Conservation (phyloP, 2,329 filamentous ascomycete genomes). For the Apiospora sp. region DNA sequence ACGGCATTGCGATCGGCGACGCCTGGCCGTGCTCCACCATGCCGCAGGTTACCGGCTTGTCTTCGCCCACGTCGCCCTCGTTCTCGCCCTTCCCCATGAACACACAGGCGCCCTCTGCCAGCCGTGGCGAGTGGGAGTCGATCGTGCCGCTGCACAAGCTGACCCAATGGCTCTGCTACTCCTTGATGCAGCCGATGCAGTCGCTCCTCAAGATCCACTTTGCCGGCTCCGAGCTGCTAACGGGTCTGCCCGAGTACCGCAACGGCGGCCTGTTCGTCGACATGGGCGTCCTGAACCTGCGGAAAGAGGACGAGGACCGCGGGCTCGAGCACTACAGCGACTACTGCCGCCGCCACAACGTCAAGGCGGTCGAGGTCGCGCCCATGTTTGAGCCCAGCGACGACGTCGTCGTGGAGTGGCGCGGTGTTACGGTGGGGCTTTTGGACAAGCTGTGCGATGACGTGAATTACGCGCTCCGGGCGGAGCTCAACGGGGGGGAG, state of each 20-base stretch:
- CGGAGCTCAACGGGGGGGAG: conserved; percentile 44
- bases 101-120: conserved; percentile 5
- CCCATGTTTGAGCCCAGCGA: conserved; percentile 67
- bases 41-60: conserved; percentile 25
- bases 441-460: conserved; percentile 61
- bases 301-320: conserved; percentile 50
- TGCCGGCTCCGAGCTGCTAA: conserved; percentile 63
- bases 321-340: conserved; percentile 53
- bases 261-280: conserved; percentile 76
- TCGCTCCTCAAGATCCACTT: conserved; percentile 60
- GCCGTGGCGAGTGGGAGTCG: conserved; percentile 35
- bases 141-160: conserved; percentile 68
- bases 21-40: conserved; percentile 83
- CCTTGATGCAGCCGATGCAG: conserved; percentile 71
- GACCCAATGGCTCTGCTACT: conserved; percentile 78
- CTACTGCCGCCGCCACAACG: conserved; percentile 37
- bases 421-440: conserved; percentile 68
- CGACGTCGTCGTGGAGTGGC: conserved; percentile 71
- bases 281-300: conserved; percentile 60
- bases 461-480: conserved; percentile 48
- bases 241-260: conserved; percentile 75
- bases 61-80: conserved; percentile 27
- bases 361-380: conserved; percentile 55
- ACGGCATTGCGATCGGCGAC: conserved; percentile 87
- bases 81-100: conserved; percentile 31